phyloP scores from a whole-genome alignment of 2,329 filamentous ascomycete species.

The Pseudopyricularia cyperi region DNA sequence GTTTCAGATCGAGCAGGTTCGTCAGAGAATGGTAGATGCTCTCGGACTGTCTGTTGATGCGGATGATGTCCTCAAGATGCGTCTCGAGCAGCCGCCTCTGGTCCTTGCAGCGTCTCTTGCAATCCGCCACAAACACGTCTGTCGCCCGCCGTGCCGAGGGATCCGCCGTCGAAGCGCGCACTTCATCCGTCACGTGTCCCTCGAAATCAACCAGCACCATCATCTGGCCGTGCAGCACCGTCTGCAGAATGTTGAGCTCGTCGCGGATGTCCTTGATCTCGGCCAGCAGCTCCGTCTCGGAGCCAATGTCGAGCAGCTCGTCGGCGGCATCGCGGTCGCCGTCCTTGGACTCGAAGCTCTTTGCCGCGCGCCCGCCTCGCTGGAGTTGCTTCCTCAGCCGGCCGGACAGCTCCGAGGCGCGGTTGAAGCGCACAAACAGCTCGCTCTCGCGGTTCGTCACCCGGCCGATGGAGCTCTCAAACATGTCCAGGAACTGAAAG shows the following conservation, averaged over 20 bases:
- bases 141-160: conserved; percentile 1
- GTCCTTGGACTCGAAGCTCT: conserved; percentile 9
- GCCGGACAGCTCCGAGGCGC: conserved; percentile 39
- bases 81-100: conserved; percentile 44
- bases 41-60: conserved; percentile 50
- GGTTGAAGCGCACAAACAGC: conserved; percentile 47
- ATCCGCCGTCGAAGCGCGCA: conserved; percentile 3
- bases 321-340: conserved; percentile 30
- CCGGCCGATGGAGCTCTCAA: conserved; percentile 47
- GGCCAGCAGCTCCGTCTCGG: conserved; percentile 45
- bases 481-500: conserved; percentile 55
- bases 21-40: conserved; percentile 47
- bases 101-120: conserved; percentile 41
- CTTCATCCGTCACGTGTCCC: conserved; percentile 21
- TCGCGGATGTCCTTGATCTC: conserved; percentile 57
- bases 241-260: conserved; percentile 49
- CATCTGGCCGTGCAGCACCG: conserved; percentile 14
- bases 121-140: conserved; percentile 16
- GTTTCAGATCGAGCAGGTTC: conserved; percentile 52
- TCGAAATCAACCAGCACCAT: conserved; percentile 24
- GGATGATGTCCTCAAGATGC: conserved; percentile 44
- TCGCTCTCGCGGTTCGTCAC: conserved; percentile 39
- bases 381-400: conserved; percentile 36
- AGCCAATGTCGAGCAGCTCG: conserved; percentile 43
- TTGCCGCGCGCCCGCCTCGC: too few relatives aligned